phyloP scores from a whole-genome alignment of 768 basidiomycete genomes.

The Tylopilus subfusipes region DNA sequence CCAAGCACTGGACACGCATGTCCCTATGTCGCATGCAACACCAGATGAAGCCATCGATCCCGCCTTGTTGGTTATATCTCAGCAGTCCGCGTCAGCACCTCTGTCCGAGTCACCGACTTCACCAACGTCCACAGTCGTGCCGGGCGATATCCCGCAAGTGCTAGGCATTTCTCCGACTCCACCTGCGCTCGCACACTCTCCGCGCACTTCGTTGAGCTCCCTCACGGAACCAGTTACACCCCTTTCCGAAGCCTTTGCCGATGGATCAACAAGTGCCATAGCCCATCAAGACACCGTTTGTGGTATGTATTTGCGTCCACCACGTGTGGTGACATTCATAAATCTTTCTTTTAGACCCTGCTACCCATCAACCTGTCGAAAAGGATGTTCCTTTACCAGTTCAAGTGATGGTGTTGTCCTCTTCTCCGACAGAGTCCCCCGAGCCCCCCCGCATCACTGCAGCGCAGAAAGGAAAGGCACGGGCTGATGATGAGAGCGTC shows the following conservation, averaged over 20 bases:
- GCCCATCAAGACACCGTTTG: background rate
- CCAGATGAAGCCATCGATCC: constrained; percentile 33
- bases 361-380: background rate
- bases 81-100: background rate
- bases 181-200: constrained; percentile 27
- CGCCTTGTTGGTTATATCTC: constrained; percentile 29
- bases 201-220: constrained; percentile 33
- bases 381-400: background rate
- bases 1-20: background rate
- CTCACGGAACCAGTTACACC: constrained; percentile 28
- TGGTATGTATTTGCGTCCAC: constrained; percentile 8
- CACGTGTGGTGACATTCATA: constrained; percentile 1
- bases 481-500: background rate
- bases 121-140: background rate
- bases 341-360: constrained; percentile 4
- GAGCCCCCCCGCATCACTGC: background rate
- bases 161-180: constrained; percentile 5
- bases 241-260: constrained; percentile 11
- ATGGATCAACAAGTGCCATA: constrained; percentile 1
- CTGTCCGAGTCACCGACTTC: constrained; percentile 1
- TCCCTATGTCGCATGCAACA: background rate
- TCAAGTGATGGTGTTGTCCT: background rate
- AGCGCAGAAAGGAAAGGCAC: constrained; percentile 20
- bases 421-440: background rate
- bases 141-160: background rate